A percentile compares a stretch with the other conserved stretches of the same genome.
These are phyloP conservation scores for Barnettozyma sucrosica DNA, from an alignment of 805 yeast species.

Conservation along the genomic window DNA sequence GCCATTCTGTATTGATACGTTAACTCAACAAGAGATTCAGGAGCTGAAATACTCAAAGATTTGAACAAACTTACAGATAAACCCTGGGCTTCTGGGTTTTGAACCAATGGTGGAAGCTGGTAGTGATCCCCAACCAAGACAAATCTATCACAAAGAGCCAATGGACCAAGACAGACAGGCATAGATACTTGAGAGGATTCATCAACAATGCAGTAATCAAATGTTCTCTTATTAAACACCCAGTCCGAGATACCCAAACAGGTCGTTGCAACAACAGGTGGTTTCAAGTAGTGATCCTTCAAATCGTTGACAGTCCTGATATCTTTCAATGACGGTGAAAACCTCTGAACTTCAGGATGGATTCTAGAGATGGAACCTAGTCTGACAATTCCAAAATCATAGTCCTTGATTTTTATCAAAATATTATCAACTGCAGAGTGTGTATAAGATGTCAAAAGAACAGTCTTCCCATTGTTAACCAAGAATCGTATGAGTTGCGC, in stretches of 20 bases:
- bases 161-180: constrained; percentile 88
- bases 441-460: constrained; percentile 80
- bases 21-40: constrained; percentile 69
- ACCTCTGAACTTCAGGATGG: constrained; percentile 55
- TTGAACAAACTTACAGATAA: constrained; percentile 74
- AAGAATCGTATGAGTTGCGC: constrained; percentile 64
- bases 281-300: constrained; percentile 40
- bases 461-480: constrained; percentile 54
- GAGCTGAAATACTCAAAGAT: constrained; percentile 63
- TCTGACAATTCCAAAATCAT: constrained; percentile 50
- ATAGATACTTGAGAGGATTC: constrained; percentile 95
- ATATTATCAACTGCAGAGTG: constrained; percentile 97
- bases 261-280: constrained; percentile 83
- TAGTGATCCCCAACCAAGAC: constrained; percentile 94
- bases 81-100: constrained; percentile 55
- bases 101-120: constrained; percentile 87
- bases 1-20: constrained; percentile 91
- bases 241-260: constrained; percentile 71
- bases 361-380: constrained; percentile 57
- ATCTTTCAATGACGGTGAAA: constrained; percentile 39
- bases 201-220: constrained; percentile 92
- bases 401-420: constrained; percentile 57
- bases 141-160: constrained; percentile 70
- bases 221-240: constrained; percentile 48
- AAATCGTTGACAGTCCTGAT: constrained; percentile 42